Evolutionary conservation across 495 filamentous ascomycete genomes (phyloP).

Genomic region (Jackrogersella minutella): DNA sequence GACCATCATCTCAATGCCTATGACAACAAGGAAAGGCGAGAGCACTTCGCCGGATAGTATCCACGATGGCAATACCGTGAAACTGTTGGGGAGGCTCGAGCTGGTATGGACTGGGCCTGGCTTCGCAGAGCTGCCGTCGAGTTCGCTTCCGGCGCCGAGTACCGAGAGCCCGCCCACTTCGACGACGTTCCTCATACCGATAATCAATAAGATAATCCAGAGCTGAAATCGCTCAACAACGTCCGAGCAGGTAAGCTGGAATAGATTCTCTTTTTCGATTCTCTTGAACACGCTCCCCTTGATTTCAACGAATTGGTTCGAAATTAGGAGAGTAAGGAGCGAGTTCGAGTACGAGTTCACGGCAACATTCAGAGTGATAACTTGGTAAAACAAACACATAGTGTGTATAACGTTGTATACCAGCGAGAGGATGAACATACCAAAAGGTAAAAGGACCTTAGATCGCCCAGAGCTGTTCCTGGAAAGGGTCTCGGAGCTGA

Average conservation of each 20-base stretch:
- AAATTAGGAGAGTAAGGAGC: constrained; percentile 86
- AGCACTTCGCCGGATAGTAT: constrained; percentile 79
- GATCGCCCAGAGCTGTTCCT: constrained; percentile 87
- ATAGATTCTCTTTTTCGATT: constrained; percentile 96
- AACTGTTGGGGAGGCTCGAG: constrained; percentile 82
- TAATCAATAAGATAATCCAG: constrained; percentile 96
- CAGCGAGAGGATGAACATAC: constrained; percentile 87
- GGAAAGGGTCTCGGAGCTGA: constrained; percentile 90
- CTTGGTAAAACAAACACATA: constrained; percentile 91
- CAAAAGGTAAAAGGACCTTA: constrained; percentile 89
- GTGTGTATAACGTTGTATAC: constrained; percentile 89
- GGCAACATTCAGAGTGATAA: constrained; percentile 95
- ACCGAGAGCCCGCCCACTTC: constrained; percentile 80
- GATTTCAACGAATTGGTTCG: constrained; percentile 98
- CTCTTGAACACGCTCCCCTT: constrained; percentile 97
- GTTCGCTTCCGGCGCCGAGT: constrained; percentile 52
- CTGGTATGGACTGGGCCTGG: constrained; percentile 56
- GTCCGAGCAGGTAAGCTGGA: constrained; percentile 95
- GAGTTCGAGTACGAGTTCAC: constrained; percentile 99
- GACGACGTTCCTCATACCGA: constrained; percentile 92
- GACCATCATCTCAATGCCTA: constrained; percentile 95
- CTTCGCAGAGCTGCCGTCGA: constrained; percentile 52
- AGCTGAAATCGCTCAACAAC: constrained; percentile 97
- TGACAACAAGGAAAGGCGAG: constrained; percentile 88
- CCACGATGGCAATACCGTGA: constrained; percentile 88